Evolutionary conservation across 768 basidiomycete genomes (phyloP), one percentile per base, ranked within the genome.

Genomic region (Fibroporia radiculosa): DNA sequence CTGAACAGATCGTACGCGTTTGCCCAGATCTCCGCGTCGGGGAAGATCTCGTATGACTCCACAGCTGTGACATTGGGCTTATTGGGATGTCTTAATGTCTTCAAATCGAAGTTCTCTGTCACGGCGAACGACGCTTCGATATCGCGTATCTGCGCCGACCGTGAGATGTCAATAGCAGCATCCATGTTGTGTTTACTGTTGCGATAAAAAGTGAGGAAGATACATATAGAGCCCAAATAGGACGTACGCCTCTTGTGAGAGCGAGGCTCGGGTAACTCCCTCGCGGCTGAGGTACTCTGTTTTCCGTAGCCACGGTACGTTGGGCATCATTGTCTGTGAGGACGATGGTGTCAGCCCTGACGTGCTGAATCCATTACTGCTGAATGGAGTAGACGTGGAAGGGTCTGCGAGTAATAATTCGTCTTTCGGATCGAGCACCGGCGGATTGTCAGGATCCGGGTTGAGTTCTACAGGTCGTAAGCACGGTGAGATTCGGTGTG

Each of bases 221-320:
- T 28, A 28, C 12, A 18, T 20, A 37, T 27, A 18, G 40, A 19
- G 28, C 43, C 45, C 18, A 11, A 50, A 24, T 19, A 11, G 24
- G 16, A 68, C 74, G 52, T 54, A 86, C 86, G 71, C 61, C 60
- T 88, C 86, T 31, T 75, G 71, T 22, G 58, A 14, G 45, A 56
- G 62, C 20, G 52, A 66, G 46, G 49, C 62, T 57, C 60, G 78
- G 60, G 50, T 72, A 55, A 44, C 73, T 62, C 66, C 78, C 66
- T 75, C 72, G 53, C 84, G 66, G 47, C 78, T 83, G 44, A 93
- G 75, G 56, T 96, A 93, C 56, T 93, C 92, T 0, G 93, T 95
- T 61, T 87, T 91, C 42, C 93, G 75, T 42, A 97, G 70, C 93
- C 93, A 97, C 1, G 89, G 74, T 10, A 96, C 93, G 46, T 90